These are phyloP conservation scores for Gautieria morchelliformis DNA, from an alignment of 768 basidiomycete species.

Conservation along the genomic window DNA sequence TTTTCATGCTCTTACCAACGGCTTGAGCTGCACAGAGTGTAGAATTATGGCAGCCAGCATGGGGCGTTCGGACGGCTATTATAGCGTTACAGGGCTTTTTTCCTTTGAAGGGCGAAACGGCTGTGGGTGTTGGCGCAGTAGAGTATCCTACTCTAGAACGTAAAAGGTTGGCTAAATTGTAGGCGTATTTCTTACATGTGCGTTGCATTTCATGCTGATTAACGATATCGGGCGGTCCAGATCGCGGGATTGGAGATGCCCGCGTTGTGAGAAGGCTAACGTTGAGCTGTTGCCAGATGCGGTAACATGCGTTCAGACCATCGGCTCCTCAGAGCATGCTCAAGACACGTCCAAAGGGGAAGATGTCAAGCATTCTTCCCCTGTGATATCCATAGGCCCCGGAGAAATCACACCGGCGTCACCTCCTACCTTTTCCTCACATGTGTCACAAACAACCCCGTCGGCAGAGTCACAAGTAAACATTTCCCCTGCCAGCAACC, in stretches of 20 bases:
- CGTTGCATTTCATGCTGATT: neutral
- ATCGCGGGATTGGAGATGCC: conserved; percentile 74
- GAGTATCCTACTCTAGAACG: conserved; percentile 70
- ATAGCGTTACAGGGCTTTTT: conserved; percentile 86
- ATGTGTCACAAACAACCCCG: neutral
- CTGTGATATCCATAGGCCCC: too few species aligned
- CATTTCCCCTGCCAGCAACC: conserved; percentile 12
- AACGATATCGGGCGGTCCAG: conserved; percentile 28
- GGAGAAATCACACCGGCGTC: too few species aligned
- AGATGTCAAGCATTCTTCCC: neutral
- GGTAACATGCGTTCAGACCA: conserved; percentile 3
- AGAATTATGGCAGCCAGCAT: conserved; percentile 96
- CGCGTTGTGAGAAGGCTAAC: conserved; percentile 62
- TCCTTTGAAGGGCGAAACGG: conserved; percentile 78
- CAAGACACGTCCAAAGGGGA: neutral
- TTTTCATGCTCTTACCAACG: conserved; percentile 10
- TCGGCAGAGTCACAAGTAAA: conserved; percentile 15
- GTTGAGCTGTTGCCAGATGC: conserved; percentile 65
- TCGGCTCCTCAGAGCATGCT: neutral
- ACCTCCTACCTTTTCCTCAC: neutral
- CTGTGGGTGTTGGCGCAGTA: conserved; percentile 79
- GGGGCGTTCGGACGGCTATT: conserved; percentile 89
- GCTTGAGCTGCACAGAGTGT: conserved; percentile 60
- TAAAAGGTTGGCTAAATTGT: conserved; percentile 70
- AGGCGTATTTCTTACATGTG: conserved; percentile 21